Evolutionary conservation across 78 protist species (phyloP).

Genomic region (Salpingoeca rosetta): DNA sequence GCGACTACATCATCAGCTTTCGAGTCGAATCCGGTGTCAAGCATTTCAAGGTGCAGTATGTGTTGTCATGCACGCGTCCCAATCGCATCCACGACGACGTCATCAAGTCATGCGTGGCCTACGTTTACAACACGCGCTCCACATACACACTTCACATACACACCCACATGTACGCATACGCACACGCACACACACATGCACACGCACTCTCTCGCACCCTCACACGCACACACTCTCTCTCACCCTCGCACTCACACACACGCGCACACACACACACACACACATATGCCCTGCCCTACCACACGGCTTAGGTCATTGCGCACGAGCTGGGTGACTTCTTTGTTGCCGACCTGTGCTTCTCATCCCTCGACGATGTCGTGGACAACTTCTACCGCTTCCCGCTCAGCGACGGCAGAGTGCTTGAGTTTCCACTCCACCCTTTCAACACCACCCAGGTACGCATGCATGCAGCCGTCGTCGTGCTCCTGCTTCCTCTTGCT

Average conservation of each 20-base stretch:
- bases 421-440: not conserved
- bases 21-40: not conserved
- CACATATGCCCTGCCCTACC: not conserved
- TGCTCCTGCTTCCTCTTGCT: not conserved
- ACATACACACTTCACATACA: not conserved
- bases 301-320: not conserved
- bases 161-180: not conserved
- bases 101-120: not conserved
- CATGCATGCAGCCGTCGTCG: not conserved
- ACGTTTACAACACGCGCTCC: not conserved
- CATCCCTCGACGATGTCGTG: not conserved
- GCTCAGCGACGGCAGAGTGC: not conserved
- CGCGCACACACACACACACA: not conserved
- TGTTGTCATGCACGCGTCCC: not conserved
- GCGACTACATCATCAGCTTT: not conserved
- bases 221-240: not conserved
- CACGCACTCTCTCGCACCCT: not conserved
- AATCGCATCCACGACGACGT: not conserved
- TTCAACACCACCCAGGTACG: not conserved
- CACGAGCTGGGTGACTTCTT: not conserved
- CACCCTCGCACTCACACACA: not conserved
- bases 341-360: not conserved
- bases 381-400: not conserved
- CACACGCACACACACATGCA: not conserved
- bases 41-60: not conserved